Percentiles rank a stretch among this genome's conserved stretches.
These are phyloP conservation scores for Stipa capillata DNA, from an alignment of 176 grass and related monocot genomes.

Conservation along the genomic window DNA sequence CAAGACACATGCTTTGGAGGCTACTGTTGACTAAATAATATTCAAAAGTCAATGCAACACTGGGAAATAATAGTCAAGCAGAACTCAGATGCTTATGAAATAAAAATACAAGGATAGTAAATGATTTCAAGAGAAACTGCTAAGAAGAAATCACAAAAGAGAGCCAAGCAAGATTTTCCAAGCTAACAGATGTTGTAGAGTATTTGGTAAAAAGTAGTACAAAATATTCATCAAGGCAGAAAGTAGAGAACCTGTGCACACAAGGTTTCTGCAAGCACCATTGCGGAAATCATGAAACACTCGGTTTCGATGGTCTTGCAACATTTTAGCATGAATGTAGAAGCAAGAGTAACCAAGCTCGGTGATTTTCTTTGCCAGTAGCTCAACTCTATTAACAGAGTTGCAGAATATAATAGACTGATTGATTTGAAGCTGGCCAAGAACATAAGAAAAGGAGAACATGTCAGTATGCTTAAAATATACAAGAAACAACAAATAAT, in stretches of 20 bases:
- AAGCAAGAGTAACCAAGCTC: slow-evolving; percentile 91
- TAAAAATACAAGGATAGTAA: neutral
- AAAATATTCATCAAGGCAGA: neutral
- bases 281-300: slow-evolving; percentile 97
- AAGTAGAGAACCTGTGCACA: slow-evolving; percentile 67
- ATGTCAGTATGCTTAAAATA: slow-evolving; percentile 11
- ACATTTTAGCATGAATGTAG: slow-evolving; percentile 97
- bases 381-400: slow-evolving; percentile 88
- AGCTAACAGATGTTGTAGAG: neutral
- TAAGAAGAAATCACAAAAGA: neutral
- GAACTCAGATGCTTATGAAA: neutral
- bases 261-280: slow-evolving; percentile 92
- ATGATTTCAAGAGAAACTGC: neutral
- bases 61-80: neutral
- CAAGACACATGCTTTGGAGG: neutral
- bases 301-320: slow-evolving; percentile 89
- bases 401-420: slow-evolving; percentile 97
- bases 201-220: neutral
- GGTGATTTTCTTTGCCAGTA: slow-evolving; percentile 90
- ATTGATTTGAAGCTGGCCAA: slow-evolving; percentile 76
- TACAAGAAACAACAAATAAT: neutral
- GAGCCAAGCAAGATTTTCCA: neutral
- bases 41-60: neutral
- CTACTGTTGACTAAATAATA: neutral
- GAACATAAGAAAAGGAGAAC: neutral